Evolutionary conservation across 1,284 basidiomycete genomes (phyloP), one percentile per base, ranked within the genome.

Genomic region (Polyporus tsugae): DNA sequence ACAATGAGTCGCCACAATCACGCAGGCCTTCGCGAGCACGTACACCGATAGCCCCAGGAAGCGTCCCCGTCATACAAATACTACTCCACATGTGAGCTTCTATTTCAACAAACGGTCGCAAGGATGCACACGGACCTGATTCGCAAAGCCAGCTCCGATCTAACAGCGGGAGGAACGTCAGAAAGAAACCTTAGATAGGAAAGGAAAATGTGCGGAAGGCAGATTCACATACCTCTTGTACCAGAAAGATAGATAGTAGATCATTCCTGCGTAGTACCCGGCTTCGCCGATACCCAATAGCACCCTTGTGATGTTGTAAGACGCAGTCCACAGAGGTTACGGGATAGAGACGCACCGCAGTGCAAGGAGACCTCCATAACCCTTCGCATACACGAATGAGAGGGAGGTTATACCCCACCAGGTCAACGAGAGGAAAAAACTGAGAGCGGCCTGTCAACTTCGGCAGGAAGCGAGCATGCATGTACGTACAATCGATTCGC

Each of bases 241-340:
- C 86, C 86, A 87, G 75, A 87, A 87, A 0, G 86, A 87, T 35
- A 88, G 75, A 71, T 87, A 88, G 69, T 87, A 87, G 7, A 87
- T 87, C 82, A 87, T 85, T 2, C 86, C 86, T 0, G 86, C 86
- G 69, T 87, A 86, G 70, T 82, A 87, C 0, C 86, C 86, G 5
- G 86, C 85, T 73, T 82, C 80, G 0, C 81, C 81, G 78, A 87
- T 86, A 2, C 86, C 86, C 69, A 87, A 75, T 6, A 86, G 73
- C 4, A 80, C 76, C 6, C 79, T 80, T 49, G 10, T 6, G 38
- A 6, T 9, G 13, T 22, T 11, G 38, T 22, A 4, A 41, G 38
- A 25, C 57, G 19, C 22, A 35, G 29, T 57, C 29, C 38, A 60
- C 58, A 25, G 58, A 60, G n/a, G 39, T 5, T 41, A 4, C n/a